Conservation (phyloP, 1,284 basidiomycete genomes). For the Calocybe gambosa region DNA sequence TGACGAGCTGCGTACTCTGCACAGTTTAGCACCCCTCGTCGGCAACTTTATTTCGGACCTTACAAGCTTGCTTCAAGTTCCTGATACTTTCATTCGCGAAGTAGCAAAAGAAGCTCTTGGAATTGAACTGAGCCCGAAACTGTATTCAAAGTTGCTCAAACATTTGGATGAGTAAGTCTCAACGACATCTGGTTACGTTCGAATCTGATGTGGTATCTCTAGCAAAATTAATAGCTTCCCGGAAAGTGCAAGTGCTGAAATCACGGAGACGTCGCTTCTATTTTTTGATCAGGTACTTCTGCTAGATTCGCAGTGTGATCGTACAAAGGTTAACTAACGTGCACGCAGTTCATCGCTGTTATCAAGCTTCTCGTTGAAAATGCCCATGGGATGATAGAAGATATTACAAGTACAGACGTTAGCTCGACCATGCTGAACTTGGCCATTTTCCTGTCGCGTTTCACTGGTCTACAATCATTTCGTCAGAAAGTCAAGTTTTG, state of each 20-base stretch:
- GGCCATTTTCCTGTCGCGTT: constrained; percentile 61
- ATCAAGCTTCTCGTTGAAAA: constrained; percentile 76
- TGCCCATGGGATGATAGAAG: constrained; percentile 50
- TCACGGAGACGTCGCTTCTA: constrained; percentile 52
- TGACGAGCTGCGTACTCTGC: constrained; percentile 59
- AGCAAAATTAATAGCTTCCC: constrained; percentile 27
- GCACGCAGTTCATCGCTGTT: constrained; percentile 61
- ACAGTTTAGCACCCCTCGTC: constrained; percentile 52
- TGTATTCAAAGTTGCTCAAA: constrained; percentile 62
- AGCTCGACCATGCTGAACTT: constrained; percentile 60
- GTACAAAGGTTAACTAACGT: not conserved
- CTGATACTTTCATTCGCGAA: constrained; percentile 64
- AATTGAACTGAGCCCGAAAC: constrained; percentile 64
- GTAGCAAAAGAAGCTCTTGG: constrained; percentile 78
- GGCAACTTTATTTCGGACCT: constrained; percentile 64
- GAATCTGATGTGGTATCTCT: constrained; percentile 1
- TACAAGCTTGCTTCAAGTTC: constrained; percentile 62
- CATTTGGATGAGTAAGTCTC: constrained; percentile 66
- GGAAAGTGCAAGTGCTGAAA: constrained; percentile 21
- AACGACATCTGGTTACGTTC: not conserved
- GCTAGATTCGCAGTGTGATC: constrained; percentile 7
- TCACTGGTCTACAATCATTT: constrained; percentile 46
- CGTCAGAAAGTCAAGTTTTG: constrained; percentile 77
- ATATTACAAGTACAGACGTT: constrained; percentile 66
- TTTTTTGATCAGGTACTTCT: constrained; percentile 70